These are phyloP conservation scores for Trichoderma brevicompactum DNA, from an alignment of 2,329 filamentous ascomycete genomes.

Conservation along the genomic window DNA sequence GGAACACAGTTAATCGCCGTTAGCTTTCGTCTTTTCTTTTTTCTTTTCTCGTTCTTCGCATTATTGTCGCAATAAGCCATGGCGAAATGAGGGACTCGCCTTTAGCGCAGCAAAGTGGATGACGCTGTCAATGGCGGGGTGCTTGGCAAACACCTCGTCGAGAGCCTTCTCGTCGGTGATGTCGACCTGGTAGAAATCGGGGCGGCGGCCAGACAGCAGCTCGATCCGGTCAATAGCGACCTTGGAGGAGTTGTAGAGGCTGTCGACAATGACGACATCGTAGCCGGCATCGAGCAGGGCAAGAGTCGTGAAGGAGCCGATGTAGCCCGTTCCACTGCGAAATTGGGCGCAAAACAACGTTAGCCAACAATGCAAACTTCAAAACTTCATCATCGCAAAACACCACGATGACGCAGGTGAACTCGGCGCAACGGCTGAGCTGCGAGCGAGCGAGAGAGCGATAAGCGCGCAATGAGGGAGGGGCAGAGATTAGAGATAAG, in stretches of 20 bases:
- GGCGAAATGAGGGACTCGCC: conserved; percentile 52
- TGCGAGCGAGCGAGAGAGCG: too few species aligned
- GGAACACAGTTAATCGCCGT: conserved; percentile 29
- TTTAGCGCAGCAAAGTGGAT: conserved; percentile 99
- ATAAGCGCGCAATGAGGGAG: neutral
- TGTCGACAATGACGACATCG: conserved; percentile 96
- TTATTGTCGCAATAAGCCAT: neutral
- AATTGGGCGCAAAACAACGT: conserved; percentile 28
- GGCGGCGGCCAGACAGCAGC: conserved; percentile 85
- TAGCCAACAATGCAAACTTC: conserved; percentile 27
- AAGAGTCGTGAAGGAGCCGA: conserved; percentile 94
- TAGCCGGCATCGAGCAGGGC: conserved; percentile 92
- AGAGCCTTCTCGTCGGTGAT: conserved; percentile 83
- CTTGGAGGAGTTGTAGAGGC: conserved; percentile 92
- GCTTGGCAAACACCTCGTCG: conserved; percentile 83
- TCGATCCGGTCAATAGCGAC: conserved; percentile 95
- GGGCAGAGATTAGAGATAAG: neutral
- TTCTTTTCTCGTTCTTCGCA: neutral
- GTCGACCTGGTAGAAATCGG: conserved; percentile 83
- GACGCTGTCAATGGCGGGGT: conserved; percentile 94
- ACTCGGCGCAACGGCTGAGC: conserved; percentile 4
- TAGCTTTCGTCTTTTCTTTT: neutral
- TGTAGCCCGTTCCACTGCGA: conserved; percentile 92
- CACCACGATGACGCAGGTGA: neutral
- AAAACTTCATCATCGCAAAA: neutral